Evolutionary conservation across 140 eudicot species (phyloP).

Genomic region (Ambrosia hybrid): DNA sequence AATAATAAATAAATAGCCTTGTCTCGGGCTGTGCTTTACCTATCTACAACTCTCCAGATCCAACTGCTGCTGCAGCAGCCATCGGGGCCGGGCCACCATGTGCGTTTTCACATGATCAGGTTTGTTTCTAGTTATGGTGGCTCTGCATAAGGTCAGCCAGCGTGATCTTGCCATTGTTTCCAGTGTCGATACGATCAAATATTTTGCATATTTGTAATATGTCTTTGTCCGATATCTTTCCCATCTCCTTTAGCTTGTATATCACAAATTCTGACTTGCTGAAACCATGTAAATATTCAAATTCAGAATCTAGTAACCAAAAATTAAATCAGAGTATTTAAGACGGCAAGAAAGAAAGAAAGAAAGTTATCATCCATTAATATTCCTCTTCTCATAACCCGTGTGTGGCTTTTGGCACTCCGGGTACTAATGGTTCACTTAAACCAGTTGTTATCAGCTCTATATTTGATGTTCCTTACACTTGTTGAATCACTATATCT

Average conservation of each 20-base stretch:
- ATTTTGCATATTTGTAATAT: conserved; percentile 61
- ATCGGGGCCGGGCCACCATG: conserved; percentile 1
- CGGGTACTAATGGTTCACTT: neutral
- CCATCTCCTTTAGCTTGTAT: conserved; percentile 92
- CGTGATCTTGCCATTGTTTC: conserved; percentile 78
- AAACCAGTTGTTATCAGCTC: too few species aligned
- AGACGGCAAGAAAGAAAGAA: neutral
- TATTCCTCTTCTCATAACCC: neutral
- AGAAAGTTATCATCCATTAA: neutral
- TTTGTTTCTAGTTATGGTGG: conserved; percentile 31
- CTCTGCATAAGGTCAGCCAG: conserved; percentile 62
- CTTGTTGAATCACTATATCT: too few species aligned
- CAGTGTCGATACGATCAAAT: conserved; percentile 71
- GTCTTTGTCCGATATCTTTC: conserved; percentile 76
- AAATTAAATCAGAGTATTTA: neutral
- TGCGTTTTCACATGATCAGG: conserved; percentile 11
- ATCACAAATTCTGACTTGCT: conserved; percentile 84
- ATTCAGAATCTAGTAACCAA: neutral
- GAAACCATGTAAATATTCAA: conserved; percentile 28
- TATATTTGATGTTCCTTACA: too few species aligned
- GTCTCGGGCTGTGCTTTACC: neutral
- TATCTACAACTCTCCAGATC: conserved; percentile 18
- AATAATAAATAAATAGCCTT: conserved; percentile 4
- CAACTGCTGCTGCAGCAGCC: neutral
- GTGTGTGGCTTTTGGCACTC: neutral